Evolutionary conservation across 495 filamentous ascomycete genomes (phyloP).

Genomic region (Podospora appendiculata): DNA sequence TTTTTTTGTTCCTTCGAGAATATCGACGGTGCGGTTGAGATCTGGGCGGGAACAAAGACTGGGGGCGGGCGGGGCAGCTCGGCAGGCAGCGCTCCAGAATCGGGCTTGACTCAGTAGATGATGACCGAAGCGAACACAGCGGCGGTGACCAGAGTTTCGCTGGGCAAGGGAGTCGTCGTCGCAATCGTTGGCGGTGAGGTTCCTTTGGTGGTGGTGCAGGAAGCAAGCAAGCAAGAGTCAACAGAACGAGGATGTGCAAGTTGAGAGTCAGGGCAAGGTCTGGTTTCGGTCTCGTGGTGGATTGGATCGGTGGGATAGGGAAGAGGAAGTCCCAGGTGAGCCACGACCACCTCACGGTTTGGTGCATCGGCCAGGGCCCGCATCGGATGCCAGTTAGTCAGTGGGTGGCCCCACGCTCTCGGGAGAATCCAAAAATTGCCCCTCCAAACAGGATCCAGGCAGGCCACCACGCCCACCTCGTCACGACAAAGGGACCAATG

Average conservation of each 20-base stretch:
- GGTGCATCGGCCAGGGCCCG: neutral
- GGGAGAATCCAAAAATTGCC: conserved; percentile 18
- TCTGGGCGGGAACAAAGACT: too few relatives aligned
- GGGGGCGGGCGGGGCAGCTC: too few relatives aligned
- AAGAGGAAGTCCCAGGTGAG: neutral
- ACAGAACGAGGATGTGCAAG: neutral
- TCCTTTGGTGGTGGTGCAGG: too few relatives aligned
- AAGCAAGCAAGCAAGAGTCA: too few relatives aligned
- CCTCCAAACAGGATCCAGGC: conserved; percentile 3
- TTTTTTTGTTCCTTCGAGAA: too few relatives aligned
- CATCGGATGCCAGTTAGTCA: conserved; percentile 12
- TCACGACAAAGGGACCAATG: conserved; percentile 12
- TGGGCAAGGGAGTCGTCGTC: too few relatives aligned
- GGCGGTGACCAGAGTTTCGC: too few relatives aligned
- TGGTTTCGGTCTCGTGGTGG: neutral
- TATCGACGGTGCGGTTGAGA: too few relatives aligned
- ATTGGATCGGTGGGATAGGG: neutral
- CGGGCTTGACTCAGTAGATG: too few relatives aligned
- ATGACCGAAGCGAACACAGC: too few relatives aligned
- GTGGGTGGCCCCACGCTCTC: conserved; percentile 18
- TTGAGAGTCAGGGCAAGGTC: neutral
- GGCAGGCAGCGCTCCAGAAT: too few relatives aligned
- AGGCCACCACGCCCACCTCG: neutral
- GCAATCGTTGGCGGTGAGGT: too few relatives aligned
- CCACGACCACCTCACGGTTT: neutral